Percentiles rank a stretch among this genome's conserved stretches.
phyloP scores from a whole-genome alignment of 345 rosid genomes.

The Lenwebbia sp. region DNA sequence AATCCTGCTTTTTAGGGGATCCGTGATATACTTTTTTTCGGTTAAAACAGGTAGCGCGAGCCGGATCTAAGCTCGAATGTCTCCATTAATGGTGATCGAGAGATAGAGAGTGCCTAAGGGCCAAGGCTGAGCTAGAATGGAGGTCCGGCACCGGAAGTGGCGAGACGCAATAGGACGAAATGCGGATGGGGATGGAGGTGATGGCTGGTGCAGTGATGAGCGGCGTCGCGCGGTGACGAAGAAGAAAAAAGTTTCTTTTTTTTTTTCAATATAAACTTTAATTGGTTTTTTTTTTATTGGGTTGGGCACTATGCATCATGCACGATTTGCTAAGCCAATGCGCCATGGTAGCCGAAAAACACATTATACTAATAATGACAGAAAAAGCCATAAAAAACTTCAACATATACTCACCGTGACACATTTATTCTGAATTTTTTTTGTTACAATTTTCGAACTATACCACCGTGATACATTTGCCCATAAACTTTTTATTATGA shows the following conservation, averaged over 20 bases:
- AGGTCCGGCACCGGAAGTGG: not conserved
- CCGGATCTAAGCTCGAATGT: not conserved
- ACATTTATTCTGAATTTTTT: too few relatives aligned
- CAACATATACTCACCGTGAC: too few relatives aligned
- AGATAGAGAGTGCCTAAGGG: too few relatives aligned
- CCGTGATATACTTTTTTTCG: not conserved
- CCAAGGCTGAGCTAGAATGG: too few relatives aligned
- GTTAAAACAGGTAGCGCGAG: not conserved
- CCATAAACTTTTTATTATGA: too few relatives aligned
- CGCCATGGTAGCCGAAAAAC: not conserved
- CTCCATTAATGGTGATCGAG: not conserved
- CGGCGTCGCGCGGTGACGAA: not conserved
- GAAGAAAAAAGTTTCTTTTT: not conserved
- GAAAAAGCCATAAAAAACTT: too few relatives aligned
- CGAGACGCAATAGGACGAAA: not conserved
- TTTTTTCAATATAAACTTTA: not conserved
- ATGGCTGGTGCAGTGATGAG: not conserved
- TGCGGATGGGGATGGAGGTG: not conserved
- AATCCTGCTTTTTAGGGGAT: too few relatives aligned
- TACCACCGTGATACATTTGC: too few relatives aligned
- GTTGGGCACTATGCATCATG: not conserved
- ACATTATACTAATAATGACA: too few relatives aligned
- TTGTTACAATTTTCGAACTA: too few relatives aligned
- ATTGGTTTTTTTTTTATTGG: not conserved
- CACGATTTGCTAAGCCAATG: not conserved